Conservation (phyloP, 208 protist genomes). For the Crithidia fasciculata region DNA sequence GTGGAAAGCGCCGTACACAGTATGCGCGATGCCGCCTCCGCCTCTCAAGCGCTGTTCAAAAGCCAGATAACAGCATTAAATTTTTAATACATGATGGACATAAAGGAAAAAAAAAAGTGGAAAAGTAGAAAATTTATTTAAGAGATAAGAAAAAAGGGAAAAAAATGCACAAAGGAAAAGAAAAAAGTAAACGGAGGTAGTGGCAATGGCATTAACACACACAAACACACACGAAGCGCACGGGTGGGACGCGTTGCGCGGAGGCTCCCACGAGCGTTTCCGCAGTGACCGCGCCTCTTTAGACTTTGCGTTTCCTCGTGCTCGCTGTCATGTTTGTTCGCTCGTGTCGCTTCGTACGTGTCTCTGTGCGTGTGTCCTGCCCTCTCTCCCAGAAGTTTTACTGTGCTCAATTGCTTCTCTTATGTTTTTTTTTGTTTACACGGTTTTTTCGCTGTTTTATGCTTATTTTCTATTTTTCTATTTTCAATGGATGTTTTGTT, state of each 20-base stretch:
- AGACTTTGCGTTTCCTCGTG: background rate
- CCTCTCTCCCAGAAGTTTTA: background rate
- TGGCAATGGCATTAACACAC: background rate
- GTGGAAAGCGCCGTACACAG: constrained; percentile 4
- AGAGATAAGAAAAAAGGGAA: background rate
- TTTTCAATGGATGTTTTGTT: too few species aligned
- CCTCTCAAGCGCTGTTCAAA: background rate
- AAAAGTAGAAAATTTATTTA: background rate
- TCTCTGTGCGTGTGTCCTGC: background rate
- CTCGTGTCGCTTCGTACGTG: background rate
- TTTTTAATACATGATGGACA: too few species aligned
- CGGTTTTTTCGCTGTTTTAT: background rate
- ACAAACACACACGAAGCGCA: background rate
- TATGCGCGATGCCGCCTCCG: constrained; percentile 1
- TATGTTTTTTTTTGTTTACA: background rate
- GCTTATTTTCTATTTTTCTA: background rate
- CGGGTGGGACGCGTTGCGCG: background rate
- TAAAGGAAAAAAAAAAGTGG: background rate
- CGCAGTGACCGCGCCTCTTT: background rate
- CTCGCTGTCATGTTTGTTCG: background rate
- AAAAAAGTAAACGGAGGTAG: background rate
- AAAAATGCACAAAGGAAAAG: background rate
- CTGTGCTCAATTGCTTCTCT: background rate
- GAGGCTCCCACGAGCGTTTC: constrained; percentile 8
- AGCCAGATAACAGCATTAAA: background rate